Evolutionary conservation across 306 rosid species (phyloP).

Genomic region (Pterocarpus santalinus): DNA sequence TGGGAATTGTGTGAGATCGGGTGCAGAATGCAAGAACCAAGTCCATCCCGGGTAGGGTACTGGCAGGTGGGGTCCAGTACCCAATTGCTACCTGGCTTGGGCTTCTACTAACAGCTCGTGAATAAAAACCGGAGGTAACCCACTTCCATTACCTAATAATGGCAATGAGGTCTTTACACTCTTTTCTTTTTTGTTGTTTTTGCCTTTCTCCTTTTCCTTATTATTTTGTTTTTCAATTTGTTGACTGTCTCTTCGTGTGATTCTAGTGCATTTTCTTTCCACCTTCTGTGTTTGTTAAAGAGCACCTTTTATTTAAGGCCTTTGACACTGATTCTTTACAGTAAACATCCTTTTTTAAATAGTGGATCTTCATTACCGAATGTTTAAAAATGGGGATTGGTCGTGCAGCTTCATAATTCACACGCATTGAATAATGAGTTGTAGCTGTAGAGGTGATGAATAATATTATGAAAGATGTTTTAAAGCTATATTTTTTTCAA

Average conservation of each 20-base stretch:
- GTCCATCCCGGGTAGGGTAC: neutral
- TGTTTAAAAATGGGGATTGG: neutral
- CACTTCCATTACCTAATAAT: constrained; percentile 8
- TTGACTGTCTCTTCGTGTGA: neutral
- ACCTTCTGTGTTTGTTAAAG: constrained; percentile 9
- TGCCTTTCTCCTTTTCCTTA: neutral
- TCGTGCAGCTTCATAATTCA: constrained; percentile 3
- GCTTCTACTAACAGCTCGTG: neutral
- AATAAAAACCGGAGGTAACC: constrained; percentile 20
- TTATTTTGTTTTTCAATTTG: neutral
- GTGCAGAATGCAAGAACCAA: neutral
- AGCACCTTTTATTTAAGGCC: neutral
- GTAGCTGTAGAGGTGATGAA: neutral
- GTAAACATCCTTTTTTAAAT: neutral
- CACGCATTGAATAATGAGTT: constrained; percentile 23
- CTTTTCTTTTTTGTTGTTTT: neutral
- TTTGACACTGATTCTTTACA: neutral
- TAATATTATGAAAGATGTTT: neutral
- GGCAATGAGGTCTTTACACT: neutral
- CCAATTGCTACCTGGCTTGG: constrained; percentile 43
- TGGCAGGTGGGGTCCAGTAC: constrained; percentile 29
- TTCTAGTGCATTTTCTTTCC: constrained; percentile 26
- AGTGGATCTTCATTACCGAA: constrained; percentile 3
- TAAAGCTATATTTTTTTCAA: neutral
- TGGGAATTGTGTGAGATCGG: constrained; percentile 5